Base-by-base conservation (phyloP, 176 grass and related monocot species). In the Zizania latifolia region DNA sequence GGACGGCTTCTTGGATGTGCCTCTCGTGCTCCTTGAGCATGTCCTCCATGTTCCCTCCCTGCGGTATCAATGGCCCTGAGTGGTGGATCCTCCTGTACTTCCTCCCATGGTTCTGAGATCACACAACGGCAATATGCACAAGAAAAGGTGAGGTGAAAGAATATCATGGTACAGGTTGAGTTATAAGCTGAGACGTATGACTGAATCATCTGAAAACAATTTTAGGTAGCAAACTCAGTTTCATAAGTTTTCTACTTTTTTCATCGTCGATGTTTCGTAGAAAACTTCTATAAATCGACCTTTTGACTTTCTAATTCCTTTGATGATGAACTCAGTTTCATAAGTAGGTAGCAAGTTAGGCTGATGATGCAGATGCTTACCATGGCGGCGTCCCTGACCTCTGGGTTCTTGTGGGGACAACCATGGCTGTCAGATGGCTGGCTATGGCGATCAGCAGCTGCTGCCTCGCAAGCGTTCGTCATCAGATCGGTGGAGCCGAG, bases 11-110 rank as follows among this genome's bases (percentile, higher is more conserved):
- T 85, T 97, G 93, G 75, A 97, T 89, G 32, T 86, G 85, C 74
- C 83, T 80, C 59, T 93, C 93, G 3, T 97, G 93, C 61, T 93
- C 90, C 76, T 91, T 93, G 61, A 97, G 87, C 90, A 97, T 91
- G 16, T 97, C 93, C 46, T 97, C 93, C 0, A 93, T 53, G 58
- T 97, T 93, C 30, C 87, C 88, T 54, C 93, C 85, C 11, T 77
- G 88, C 1, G 83, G 87, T 79, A 97, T 82, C 40, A 97, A 58
- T 48, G 93, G 93, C 14, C 93, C 93, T 2, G 93, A 97, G 36
- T 91, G 92, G 57, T 97, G 93, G 62, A 97, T 93, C 78, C 88
- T 90, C 62, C 72, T 88, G 70, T 71, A 78, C 54, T 88, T 89
- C 38, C 72, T 72, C 73, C 80, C 83, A 57, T 83, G 79, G 43